These are phyloP conservation scores for Aspergillus fructus DNA, from an alignment of 2,329 filamentous ascomycete species.

Conservation along the genomic window DNA sequence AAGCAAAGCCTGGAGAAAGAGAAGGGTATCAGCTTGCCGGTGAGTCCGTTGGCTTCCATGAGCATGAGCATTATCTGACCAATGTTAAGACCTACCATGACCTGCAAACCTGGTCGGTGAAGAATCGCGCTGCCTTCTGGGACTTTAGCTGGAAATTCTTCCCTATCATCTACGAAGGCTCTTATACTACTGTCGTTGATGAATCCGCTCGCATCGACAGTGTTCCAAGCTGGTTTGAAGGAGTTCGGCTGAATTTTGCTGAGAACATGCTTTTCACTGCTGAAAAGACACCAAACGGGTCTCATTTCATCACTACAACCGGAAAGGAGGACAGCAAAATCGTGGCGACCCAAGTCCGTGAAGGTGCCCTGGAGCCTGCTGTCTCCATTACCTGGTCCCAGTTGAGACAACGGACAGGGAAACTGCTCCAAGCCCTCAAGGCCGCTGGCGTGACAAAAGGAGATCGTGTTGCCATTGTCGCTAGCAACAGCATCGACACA, in stretches of 20 bases:
- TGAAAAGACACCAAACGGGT: constrained; percentile 5
- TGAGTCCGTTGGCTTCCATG: constrained; percentile 27
- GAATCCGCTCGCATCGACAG: constrained; percentile 67
- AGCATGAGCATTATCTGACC: not conserved
- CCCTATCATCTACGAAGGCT: constrained; percentile 63
- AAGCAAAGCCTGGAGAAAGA: constrained; percentile 64
- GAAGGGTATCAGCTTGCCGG: constrained; percentile 58
- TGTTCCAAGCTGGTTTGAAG: constrained; percentile 71
- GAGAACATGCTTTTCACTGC: constrained; percentile 74
- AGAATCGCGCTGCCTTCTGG: constrained; percentile 65
- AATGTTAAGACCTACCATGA: constrained; percentile 41
- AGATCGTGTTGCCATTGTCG: constrained; percentile 73
- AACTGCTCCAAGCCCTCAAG: constrained; percentile 62
- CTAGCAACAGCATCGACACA: constrained; percentile 62
- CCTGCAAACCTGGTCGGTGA: constrained; percentile 68
- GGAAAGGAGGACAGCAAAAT: constrained; percentile 62
- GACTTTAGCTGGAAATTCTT: constrained; percentile 60
- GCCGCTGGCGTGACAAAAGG: constrained; percentile 66
- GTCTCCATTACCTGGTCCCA: constrained; percentile 66
- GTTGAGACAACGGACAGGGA: constrained; percentile 59
- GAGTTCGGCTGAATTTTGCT: constrained; percentile 71
- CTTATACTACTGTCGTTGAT: constrained; percentile 63
- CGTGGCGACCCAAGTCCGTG: constrained; percentile 65
- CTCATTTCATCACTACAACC: constrained; percentile 3
- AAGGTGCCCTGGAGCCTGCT: constrained; percentile 31